A percentile compares a stretch with the other conserved stretches of the same genome.
These are phyloP conservation scores for Rubroshorea leprosula DNA, from an alignment of 345 rosid species.

Conservation along the genomic window DNA sequence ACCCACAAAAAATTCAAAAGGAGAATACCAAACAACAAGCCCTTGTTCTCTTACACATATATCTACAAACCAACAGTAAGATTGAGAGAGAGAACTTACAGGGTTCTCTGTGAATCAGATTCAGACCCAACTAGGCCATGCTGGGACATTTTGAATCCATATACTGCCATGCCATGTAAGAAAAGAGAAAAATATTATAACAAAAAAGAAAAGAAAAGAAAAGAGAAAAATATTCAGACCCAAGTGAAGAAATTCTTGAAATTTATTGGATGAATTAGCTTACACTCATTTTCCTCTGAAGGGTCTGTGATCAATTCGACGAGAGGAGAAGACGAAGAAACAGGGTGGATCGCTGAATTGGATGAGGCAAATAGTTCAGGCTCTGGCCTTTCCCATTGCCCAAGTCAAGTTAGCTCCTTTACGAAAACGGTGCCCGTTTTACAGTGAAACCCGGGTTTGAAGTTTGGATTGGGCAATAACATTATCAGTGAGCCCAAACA, in stretches of 20 bases:
- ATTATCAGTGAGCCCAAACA: no score
- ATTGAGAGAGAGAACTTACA: conserved; percentile 24
- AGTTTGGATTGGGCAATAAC: no score
- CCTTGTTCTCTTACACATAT: not conserved
- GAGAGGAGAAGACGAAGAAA: no score
- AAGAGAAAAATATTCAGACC: not conserved
- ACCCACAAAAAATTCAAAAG: conserved; percentile 4
- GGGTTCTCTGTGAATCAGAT: conserved; percentile 40
- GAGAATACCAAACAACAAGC: not conserved
- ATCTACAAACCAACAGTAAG: not conserved
- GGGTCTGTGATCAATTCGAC: no score
- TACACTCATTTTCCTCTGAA: conserved; percentile 28
- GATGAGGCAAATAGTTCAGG: no score
- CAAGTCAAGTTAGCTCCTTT: no score
- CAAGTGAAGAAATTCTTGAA: not conserved
- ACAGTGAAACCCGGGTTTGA: no score
- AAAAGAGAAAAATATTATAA: not conserved
- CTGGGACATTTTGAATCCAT: conserved; percentile 30
- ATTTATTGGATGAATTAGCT: conserved; percentile 3
- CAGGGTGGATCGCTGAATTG: no score
- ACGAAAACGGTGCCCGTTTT: no score
- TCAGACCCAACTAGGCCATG: conserved; percentile 30
- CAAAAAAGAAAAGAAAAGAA: not conserved
- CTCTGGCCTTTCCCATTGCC: no score
- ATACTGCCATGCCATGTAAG: conserved; percentile 19